A percentile compares a stretch with the other conserved stretches of the same genome.
phyloP scores from a whole-genome alignment of 306 rosid genomes.

The Dalbergia cultrata region DNA sequence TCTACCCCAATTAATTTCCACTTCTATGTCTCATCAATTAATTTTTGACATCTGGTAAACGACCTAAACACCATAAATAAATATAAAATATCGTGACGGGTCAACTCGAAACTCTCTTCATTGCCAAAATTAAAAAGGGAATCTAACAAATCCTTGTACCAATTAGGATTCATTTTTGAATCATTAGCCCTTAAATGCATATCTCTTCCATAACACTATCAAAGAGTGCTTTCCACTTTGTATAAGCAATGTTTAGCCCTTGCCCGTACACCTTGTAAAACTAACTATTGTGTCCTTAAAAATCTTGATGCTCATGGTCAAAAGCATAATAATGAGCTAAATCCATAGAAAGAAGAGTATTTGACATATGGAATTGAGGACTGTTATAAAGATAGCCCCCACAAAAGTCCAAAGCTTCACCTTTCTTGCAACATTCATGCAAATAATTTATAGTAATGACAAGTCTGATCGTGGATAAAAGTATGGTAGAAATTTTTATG shows the following conservation, averaged over 20 bases:
- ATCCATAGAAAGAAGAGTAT: conserved; percentile 50
- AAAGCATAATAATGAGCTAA: not conserved
- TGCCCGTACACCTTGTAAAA: conserved; percentile 14
- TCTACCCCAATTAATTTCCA: no score
- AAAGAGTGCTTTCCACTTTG: conserved; percentile 3
- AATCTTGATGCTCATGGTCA: not conserved
- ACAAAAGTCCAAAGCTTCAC: conserved; percentile 46
- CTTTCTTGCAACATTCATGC: conserved; percentile 4
- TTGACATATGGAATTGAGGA: conserved; percentile 46
- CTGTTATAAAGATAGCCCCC: conserved; percentile 30
- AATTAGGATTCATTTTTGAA: not conserved
- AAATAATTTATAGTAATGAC: not conserved
- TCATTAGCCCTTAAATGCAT: not conserved
- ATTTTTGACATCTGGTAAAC: no score
- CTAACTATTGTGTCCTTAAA: conserved; percentile 40
- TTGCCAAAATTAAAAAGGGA: not conserved
- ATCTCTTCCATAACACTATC: conserved; percentile 36
- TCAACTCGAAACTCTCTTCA: no score
- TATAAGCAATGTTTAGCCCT: not conserved
- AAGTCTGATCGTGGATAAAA: no score
- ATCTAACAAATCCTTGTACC: conserved; percentile 34
- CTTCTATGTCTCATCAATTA: no score
- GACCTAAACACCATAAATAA: no score
- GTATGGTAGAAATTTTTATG: no score
- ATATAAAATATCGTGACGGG: no score